phyloP scores from a whole-genome alignment of 176 grass and related monocot species.

The Juncus inflexus region DNA sequence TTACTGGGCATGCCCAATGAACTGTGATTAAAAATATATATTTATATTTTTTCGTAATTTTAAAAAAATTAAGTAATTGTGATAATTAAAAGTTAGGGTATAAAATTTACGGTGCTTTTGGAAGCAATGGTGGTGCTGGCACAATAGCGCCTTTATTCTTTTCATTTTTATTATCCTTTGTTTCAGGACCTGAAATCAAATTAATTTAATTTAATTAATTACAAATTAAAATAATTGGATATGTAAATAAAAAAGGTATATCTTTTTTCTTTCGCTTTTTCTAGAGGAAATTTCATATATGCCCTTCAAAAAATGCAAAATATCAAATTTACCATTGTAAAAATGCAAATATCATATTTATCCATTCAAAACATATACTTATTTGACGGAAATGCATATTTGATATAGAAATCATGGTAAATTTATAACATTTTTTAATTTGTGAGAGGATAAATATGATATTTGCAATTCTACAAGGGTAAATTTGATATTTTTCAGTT shows the following conservation, averaged over 20 bases:
- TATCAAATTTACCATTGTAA: too few relatives aligned
- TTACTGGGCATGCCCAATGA: conserved; percentile 54
- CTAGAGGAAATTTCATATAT: too few relatives aligned
- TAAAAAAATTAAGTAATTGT: conserved; percentile 14
- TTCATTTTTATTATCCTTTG: conserved; percentile 48
- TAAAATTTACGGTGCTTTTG: conserved; percentile 82
- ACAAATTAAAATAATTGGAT: conserved; percentile 6
- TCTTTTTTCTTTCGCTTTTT: too few relatives aligned
- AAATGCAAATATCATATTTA: too few relatives aligned
- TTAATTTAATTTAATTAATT: conserved; percentile 23
- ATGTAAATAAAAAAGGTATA: conserved; percentile 13
- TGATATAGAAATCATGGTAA: too few relatives aligned
- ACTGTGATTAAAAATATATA: conserved; percentile 30
- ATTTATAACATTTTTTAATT: too few relatives aligned
- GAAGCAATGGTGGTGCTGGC: conserved; percentile 54
- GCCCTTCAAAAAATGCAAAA: too few relatives aligned
- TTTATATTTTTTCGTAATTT: conserved; percentile 13
- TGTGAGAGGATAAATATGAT: too few relatives aligned
- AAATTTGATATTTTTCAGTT: too few relatives aligned
- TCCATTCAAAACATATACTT: too few relatives aligned
- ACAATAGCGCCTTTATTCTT: conserved; percentile 51
- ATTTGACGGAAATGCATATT: too few relatives aligned
- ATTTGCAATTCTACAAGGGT: too few relatives aligned
- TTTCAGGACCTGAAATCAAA: conserved; percentile 46
- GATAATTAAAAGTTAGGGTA: conserved; percentile 21